phyloP scores from a whole-genome alignment of 106 monocot species.

The Dendrobium chrysotoxum region DNA sequence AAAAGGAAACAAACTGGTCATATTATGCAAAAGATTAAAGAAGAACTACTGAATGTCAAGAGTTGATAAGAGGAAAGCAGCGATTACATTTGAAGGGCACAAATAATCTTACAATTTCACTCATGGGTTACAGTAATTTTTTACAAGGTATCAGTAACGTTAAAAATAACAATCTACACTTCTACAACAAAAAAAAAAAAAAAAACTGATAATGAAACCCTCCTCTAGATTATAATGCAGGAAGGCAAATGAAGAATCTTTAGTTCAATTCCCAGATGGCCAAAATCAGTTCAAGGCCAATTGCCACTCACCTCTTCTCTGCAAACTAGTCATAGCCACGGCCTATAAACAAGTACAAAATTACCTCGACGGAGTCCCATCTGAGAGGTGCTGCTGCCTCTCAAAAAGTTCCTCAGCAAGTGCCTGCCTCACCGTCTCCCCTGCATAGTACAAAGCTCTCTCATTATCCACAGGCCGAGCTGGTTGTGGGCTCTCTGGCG shows the following conservation, averaged over 20 bases:
- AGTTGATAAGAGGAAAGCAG: background rate
- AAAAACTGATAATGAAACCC: background rate
- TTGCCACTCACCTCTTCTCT: background rate
- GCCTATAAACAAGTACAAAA: background rate
- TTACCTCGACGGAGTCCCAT: conserved; percentile 15
- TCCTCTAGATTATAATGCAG: background rate
- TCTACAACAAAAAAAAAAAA: background rate
- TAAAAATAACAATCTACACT: background rate
- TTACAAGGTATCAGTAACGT: background rate
- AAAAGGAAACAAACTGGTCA: background rate
- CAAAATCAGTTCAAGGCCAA: background rate
- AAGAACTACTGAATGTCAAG: background rate
- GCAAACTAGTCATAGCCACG: background rate
- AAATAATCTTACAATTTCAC: background rate
- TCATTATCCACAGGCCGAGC: conserved; percentile 33
- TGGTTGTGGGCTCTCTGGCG: conserved; percentile 38
- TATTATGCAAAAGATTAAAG: conserved; percentile 1
- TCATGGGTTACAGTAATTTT: background rate
- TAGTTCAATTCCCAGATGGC: background rate
- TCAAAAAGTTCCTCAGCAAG: conserved; percentile 53
- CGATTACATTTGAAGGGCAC: background rate
- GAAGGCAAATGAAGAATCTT: background rate
- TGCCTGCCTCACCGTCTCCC: conserved; percentile 42
- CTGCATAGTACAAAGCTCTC: conserved; percentile 30
- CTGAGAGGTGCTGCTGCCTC: conserved; percentile 21